phyloP scores from a whole-genome alignment of 352 stramenopile species.

The Phytopythium vexans region DNA sequence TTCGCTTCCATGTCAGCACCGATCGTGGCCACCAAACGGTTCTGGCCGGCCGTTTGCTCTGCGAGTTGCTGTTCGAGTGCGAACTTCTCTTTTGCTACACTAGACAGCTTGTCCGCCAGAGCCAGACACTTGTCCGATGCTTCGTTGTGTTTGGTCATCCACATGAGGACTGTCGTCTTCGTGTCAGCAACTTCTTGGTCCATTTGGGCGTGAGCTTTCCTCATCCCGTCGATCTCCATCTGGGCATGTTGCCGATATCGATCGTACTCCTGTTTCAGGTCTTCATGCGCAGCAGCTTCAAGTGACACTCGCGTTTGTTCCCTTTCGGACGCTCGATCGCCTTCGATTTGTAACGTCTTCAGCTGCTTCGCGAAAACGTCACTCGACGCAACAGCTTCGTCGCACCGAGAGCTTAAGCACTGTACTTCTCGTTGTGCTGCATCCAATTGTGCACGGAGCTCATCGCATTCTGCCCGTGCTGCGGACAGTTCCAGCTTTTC shows the following conservation, averaged over 20 bases:
- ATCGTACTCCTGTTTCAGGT: constrained; percentile 9
- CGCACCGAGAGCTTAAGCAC: no score
- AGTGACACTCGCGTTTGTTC: neutral
- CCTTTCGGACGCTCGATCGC: neutral
- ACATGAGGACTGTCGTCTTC: constrained; percentile 64
- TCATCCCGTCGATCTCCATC: neutral
- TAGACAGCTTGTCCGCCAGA: constrained; percentile 4
- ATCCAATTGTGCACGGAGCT: constrained; percentile 12
- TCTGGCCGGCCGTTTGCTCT: neutral
- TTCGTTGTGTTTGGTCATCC: constrained; percentile 65
- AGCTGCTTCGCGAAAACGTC: no score
- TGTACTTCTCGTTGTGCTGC: constrained; percentile 1
- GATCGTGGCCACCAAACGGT: neutral
- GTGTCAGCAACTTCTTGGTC: constrained; percentile 40
- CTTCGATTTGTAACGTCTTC: no score
- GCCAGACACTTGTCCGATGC: constrained; percentile 19
- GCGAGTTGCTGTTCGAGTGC: constrained; percentile 22
- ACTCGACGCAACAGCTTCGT: no score
- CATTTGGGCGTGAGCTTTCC: constrained; percentile 7
- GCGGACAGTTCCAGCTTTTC: constrained; percentile 20
- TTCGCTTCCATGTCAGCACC: neutral
- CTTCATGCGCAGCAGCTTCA: constrained; percentile 8
- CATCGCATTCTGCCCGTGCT: constrained; percentile 16
- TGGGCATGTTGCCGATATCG: constrained; percentile 8
- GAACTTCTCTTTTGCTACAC: constrained; percentile 29